These are phyloP conservation scores for Coemansia sp. DNA, from an alignment of 192 early-diverging fungal species.

Conservation along the genomic window DNA sequence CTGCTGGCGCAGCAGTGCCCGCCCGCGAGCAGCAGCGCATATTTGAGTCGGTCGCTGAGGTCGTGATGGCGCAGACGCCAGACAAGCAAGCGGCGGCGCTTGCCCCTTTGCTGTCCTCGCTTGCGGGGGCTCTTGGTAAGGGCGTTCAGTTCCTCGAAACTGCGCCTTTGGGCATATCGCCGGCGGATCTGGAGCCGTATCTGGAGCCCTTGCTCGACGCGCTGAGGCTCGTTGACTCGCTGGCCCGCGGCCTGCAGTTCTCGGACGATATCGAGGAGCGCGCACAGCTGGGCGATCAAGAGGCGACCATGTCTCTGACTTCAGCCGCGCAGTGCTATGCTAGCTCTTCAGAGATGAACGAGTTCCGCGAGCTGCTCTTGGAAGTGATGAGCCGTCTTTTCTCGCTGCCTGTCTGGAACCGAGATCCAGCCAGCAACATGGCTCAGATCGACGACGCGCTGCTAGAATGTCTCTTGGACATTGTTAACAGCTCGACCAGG, in stretches of 20 bases:
- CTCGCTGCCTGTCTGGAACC: constrained; percentile 12
- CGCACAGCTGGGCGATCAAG: constrained; percentile 36
- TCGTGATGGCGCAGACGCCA: constrained; percentile 27
- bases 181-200: constrained; percentile 20
- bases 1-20: constrained; percentile 25
- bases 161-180: constrained; percentile 5
- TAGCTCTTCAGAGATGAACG: constrained; percentile 14
- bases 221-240: constrained; percentile 32
- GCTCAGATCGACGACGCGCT: constrained; percentile 17
- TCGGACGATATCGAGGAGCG: constrained; percentile 43
- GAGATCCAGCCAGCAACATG: constrained; percentile 10
- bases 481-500: constrained; percentile 31
- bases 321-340: constrained; percentile 38
- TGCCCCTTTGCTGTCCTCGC: constrained; percentile 20
- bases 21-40: constrained; percentile 51
- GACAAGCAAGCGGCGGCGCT: constrained; percentile 17
- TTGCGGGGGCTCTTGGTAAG: constrained; percentile 12
- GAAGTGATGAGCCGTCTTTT: constrained; percentile 15
- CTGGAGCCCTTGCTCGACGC: constrained; percentile 12
- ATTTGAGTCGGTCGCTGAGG: constrained; percentile 46
- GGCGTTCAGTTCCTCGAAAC: constrained; percentile 15
- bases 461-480: constrained; percentile 31
- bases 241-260: constrained; percentile 45
- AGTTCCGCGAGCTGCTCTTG: constrained; percentile 21
- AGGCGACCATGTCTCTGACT: constrained; percentile 8